These are phyloP conservation scores for Rhodomyrtus psidioides DNA, from an alignment of 441 rosid species.

Conservation along the genomic window DNA sequence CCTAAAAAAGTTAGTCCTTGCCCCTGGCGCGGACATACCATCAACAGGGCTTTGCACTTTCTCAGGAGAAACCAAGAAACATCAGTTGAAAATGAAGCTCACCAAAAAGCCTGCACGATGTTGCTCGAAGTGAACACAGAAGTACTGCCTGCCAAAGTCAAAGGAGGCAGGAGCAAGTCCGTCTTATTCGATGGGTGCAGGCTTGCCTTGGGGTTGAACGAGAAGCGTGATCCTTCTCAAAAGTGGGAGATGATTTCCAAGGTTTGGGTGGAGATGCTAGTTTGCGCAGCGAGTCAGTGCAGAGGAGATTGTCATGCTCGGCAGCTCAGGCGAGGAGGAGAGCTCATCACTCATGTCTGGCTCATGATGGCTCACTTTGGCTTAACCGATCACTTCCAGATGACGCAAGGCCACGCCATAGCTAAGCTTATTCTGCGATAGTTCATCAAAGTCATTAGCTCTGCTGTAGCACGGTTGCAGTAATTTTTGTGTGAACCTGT, in stretches of 20 bases:
- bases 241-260: conserved; percentile 6
- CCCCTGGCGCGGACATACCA: too few species aligned
- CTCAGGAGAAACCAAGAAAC: too few species aligned
- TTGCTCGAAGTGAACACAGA: background rate
- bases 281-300: background rate
- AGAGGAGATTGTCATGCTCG: conserved; percentile 1
- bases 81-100: too few species aligned
- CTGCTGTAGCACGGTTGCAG: too few species aligned
- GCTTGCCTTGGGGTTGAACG: background rate
- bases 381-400: background rate
- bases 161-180: background rate
- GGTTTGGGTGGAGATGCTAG: conserved; percentile 14
- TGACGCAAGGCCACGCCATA: background rate
- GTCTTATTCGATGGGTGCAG: conserved; percentile 7
- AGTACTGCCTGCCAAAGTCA: background rate
- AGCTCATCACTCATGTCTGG: conserved; percentile 15
- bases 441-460: too few species aligned
- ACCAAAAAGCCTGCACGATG: background rate
- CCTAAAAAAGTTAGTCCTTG: too few species aligned
- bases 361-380: conserved; percentile 16
- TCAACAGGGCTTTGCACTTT: too few species aligned
- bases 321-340: conserved; percentile 11
- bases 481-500: too few species aligned
- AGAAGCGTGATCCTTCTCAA: background rate
- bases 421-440: background rate